phyloP scores from a whole-genome alignment of 2,329 filamentous ascomycete species.

The Pseudonectria buxi region DNA sequence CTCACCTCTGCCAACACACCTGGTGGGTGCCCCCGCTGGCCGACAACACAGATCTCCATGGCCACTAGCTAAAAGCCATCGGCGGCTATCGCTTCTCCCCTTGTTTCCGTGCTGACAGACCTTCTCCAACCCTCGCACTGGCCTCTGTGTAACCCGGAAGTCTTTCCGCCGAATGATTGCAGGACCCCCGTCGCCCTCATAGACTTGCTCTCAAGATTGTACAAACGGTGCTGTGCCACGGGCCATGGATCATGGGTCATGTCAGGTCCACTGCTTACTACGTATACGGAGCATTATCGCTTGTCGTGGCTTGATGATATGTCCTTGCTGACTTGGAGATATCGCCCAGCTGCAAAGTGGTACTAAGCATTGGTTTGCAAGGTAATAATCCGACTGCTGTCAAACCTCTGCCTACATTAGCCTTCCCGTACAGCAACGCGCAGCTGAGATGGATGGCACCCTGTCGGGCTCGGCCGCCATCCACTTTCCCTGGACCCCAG shows the following conservation, averaged over 20 bases:
- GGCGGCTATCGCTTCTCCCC: constrained; percentile 18
- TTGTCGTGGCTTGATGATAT: no score
- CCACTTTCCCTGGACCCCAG: constrained; percentile 15
- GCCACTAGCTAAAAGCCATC: constrained; percentile 17
- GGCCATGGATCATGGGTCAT: no score
- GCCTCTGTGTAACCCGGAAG: constrained; percentile 2
- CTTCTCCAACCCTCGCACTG: constrained; percentile 8
- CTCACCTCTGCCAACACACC: constrained; percentile 22
- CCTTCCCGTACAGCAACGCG: constrained; percentile 24
- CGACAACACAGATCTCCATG: constrained; percentile 19
- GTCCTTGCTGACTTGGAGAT: no score
- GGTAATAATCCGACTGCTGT: constrained; percentile 17
- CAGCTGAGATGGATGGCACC: constrained; percentile 16
- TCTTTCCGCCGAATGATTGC: no score
- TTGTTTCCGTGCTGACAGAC: constrained; percentile 10
- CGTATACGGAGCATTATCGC: no score
- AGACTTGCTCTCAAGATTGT: no score
- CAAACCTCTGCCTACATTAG: constrained; percentile 22
- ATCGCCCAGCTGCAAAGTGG: background rate
- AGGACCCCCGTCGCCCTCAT: no score
- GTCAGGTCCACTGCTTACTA: no score
- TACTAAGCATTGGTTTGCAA: background rate
- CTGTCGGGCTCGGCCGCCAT: constrained; percentile 10
- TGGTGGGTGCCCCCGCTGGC: constrained; percentile 12
- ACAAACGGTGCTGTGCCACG: no score